Conservation (phyloP, 164 flowering plant species). For the Amborella trichopoda region DNA sequence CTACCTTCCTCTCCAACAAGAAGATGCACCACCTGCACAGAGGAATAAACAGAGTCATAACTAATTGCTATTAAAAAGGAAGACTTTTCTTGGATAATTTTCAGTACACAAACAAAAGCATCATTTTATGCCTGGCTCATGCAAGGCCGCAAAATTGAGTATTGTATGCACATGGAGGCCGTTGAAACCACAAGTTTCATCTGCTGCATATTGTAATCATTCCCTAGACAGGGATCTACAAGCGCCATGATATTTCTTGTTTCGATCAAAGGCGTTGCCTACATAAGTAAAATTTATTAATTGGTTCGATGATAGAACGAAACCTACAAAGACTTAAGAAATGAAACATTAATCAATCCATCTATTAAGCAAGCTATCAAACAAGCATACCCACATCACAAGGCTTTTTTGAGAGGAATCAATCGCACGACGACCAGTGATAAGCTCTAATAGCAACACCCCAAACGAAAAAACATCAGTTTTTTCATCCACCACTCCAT, state of each 20-base stretch:
- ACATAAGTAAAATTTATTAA: background rate
- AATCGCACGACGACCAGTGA: constrained; percentile 90
- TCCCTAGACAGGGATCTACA: constrained; percentile 59
- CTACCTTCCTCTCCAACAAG: too few species aligned
- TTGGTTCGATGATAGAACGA: background rate
- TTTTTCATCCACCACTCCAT: constrained; percentile 87
- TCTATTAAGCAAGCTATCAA: background rate
- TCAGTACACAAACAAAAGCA: too few species aligned
- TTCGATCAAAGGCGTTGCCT: constrained; percentile 89
- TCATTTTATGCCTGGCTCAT: constrained; percentile 80
- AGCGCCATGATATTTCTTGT: constrained; percentile 34
- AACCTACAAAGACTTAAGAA: background rate
- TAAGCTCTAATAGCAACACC: constrained; percentile 76
- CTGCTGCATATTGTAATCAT: constrained; percentile 35
- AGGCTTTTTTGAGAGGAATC: constrained; percentile 81
- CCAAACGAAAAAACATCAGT: constrained; percentile 96
- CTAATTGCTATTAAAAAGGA: too few species aligned
- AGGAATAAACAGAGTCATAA: too few species aligned
- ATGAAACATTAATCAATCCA: background rate
- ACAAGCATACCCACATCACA: constrained; percentile 75
- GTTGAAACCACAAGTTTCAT: constrained; percentile 50
- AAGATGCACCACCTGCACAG: too few species aligned
- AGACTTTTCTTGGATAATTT: too few species aligned
- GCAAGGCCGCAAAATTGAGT: constrained; percentile 50
- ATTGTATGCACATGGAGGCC: constrained; percentile 81